Evolutionary conservation across 257 asterid genomes (phyloP), one percentile per base, ranked within the genome.

Genomic region (Nemophila menziesii): DNA sequence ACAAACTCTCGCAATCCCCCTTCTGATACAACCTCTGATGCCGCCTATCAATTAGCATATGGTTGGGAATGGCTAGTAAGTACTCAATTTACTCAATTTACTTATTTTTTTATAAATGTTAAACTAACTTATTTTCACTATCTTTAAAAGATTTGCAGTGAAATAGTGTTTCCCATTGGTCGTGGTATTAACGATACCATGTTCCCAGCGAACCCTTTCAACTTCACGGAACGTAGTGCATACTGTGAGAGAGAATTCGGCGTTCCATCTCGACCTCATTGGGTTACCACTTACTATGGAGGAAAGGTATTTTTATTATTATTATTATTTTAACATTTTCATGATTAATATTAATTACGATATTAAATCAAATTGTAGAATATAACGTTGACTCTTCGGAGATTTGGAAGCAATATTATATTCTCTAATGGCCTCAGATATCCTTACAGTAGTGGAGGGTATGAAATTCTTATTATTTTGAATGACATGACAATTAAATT

Each of bases 11-110:
- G 40, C 8, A 41, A 12, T 17, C 1, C 3, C 0, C 68, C 80
- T 1, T 13, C 41, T 5, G 56, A 79, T 48, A 66, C 78, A n/a
- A 18, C 4, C 4, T 8, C 54, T 1, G n/a, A n/a, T n/a, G n/a
- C n/a, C n/a, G n/a, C n/a, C n/a, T n/a, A n/a, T n/a, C n/a, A n/a
- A n/a, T n/a, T n/a, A n/a, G n/a, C n/a, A n/a, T n/a, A n/a, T n/a
- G 92, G 94, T 34, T 76, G 85, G 84, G 14, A 5, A 4, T 82
- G 94, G 94, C 94, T 79, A 64, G 92, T 82, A 51, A 52, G 79
- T 56, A 22, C 11, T 8, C 22, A 34, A 39, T 29, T 29, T 17
- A 29, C 14, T 16, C 1, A 8, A n/a, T n/a, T n/a, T n/a, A n/a
- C n/a, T n/a, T n/a, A 8, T 29, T 49, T 49, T 13, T 8, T 20